Conservation (phyloP, 2,329 filamentous ascomycete genomes). For the Didymosphaeria variabile region DNA sequence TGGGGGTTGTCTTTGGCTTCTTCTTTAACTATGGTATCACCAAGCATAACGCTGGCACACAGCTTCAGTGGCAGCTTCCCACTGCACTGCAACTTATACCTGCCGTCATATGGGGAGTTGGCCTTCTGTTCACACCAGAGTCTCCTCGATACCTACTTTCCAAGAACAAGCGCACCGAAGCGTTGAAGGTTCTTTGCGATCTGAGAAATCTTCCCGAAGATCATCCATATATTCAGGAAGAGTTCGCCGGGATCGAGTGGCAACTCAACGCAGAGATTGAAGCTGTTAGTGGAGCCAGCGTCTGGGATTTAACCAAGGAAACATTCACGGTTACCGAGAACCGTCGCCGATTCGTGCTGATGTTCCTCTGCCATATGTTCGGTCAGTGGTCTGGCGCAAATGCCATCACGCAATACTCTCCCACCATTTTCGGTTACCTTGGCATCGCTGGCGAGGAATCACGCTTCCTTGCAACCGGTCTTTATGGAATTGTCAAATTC, state of each 20-base stretch:
- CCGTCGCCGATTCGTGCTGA: slow-evolving; percentile 27
- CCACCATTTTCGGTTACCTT: slow-evolving; percentile 25
- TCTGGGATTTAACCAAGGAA: slow-evolving; percentile 47
- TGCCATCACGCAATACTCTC: slow-evolving; percentile 26
- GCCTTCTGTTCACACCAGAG: slow-evolving; percentile 19
- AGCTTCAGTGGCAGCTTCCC: slow-evolving; percentile 22
- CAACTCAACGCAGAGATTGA: slow-evolving; percentile 49
- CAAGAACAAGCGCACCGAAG: slow-evolving; percentile 21
- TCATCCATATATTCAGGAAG: slow-evolving; percentile 21
- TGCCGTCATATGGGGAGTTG: slow-evolving; percentile 21
- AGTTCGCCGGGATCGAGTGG: slow-evolving; percentile 32
- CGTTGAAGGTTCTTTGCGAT: slow-evolving; percentile 15
- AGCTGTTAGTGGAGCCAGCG: slow-evolving; percentile 40
- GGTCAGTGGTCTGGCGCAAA: slow-evolving; percentile 27
- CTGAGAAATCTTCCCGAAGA: slow-evolving; percentile 15
- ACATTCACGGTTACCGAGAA: slow-evolving; percentile 40
- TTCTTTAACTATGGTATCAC: slow-evolving; percentile 51
- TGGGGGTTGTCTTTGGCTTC: slow-evolving; percentile 31
- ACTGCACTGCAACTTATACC: slow-evolving; percentile 21
- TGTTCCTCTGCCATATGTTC: slow-evolving; percentile 23
- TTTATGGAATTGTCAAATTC: slow-evolving; percentile 27
- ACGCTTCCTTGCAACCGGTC: slow-evolving; percentile 23
- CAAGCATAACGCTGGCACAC: slow-evolving; percentile 23
- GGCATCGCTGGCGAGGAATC: slow-evolving; percentile 22
- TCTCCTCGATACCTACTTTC: slow-evolving; percentile 20